Conservation (phyloP, 2,329 filamentous ascomycete species). For the Ascocoryne sarcoides region DNA sequence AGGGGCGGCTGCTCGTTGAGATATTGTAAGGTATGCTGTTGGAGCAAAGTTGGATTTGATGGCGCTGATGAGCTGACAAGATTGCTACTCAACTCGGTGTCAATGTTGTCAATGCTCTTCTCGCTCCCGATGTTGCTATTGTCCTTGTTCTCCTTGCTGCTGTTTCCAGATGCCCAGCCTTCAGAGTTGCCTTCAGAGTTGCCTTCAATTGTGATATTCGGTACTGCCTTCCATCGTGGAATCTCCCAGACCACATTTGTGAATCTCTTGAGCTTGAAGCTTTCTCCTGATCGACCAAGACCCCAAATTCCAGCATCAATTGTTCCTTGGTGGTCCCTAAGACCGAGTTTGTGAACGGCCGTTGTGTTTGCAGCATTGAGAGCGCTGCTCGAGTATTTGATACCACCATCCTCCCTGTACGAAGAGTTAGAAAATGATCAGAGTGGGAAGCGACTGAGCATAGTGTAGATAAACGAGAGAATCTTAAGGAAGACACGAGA, state of each 20-base stretch:
- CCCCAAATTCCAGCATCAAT: constrained; percentile 95
- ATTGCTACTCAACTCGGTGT: no score
- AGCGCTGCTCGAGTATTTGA: constrained; percentile 44
- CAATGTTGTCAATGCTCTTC: no score
- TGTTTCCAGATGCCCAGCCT: constrained; percentile 38
- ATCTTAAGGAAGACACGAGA: constrained; percentile 2
- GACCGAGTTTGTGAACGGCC: constrained; percentile 71
- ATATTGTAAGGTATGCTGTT: no score
- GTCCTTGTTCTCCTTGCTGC: constrained; percentile 57
- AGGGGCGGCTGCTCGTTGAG: neutral
- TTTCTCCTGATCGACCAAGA: constrained; percentile 80
- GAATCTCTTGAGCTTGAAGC: constrained; percentile 82
- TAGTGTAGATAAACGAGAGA: neutral
- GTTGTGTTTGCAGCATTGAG: constrained; percentile 32
- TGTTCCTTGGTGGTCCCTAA: constrained; percentile 91
- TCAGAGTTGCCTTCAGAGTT: constrained; percentile 36
- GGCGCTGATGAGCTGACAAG: no score
- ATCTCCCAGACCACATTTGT: constrained; percentile 80
- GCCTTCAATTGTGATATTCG: constrained; percentile 44
- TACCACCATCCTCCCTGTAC: constrained; percentile 54
- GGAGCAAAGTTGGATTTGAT: no score
- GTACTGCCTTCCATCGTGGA: constrained; percentile 70
- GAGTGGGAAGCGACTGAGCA: neutral
- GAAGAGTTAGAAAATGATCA: no score
- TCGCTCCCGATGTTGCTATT: constrained; percentile 46